Base-by-base conservation (phyloP, 1,284 basidiomycete species). In the Naganishia sp. region DNA sequence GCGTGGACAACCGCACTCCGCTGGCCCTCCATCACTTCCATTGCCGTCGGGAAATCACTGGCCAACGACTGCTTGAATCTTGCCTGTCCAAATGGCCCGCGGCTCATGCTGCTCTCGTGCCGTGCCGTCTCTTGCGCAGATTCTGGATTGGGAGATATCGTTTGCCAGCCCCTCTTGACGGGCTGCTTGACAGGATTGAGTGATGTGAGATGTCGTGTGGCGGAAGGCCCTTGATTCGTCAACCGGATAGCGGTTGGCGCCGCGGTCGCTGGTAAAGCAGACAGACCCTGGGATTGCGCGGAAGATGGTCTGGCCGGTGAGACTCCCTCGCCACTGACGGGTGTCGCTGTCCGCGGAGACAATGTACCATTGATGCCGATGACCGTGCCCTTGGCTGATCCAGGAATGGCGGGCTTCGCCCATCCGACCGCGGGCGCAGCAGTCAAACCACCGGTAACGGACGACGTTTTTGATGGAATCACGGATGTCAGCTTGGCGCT, bases 1-100 rank as follows among this genome's bases (percentile, higher is more conserved):
- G 73, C 73, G 70, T 70, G 71, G 16, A 70, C 60, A 42, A 71
- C 70, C n/a, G 75, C 73, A 15, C 74, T 72, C 53, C 70, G 72
- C 65, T 76, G 75, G 50, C 90, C 88, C 80, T 88, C 87, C 10
- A 89, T 89, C 50, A 90, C 92, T 80, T 96, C 93, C 55, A 90
- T 92, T 55, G 93, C 92, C 4, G 93, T 96, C 3, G 93, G 94
- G 75, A 96, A 96, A 54, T 80, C 79, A 25, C 50, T 36, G 21
- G 59, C 48, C 7, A 61, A 36, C 33, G 59, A 52, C 42, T 61
- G 59, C 36, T 61, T 61, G 59, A 52, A 52, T 43, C 59, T 48
- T 5, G 48, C 36, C 25, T 61, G 59, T 50, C 48, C 59, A 16
- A 61, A 52, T 33, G 48, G 59, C 3, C 59, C 48, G 6, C 31